Conservation (phyloP, 2,329 filamentous ascomycete genomes). For the Scedosporium aurantiacum region DNA sequence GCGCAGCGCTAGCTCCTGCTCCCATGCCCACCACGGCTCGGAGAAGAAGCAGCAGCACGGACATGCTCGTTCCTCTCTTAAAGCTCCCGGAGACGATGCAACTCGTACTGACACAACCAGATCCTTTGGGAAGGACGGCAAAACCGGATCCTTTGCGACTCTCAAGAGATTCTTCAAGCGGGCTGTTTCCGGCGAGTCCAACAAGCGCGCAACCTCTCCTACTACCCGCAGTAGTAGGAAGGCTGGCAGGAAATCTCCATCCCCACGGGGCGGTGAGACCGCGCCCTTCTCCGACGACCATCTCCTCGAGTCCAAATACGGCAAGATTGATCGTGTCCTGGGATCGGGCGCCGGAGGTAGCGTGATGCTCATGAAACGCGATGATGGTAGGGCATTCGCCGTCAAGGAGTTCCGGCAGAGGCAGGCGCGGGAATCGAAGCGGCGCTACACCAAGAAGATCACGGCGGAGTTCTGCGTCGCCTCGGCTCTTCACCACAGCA, state of each 20-base stretch:
- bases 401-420: constrained; percentile 93
- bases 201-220: constrained; percentile 54
- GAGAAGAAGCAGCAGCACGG: constrained; percentile 42
- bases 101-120: constrained; percentile 11
- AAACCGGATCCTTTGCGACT: constrained; percentile 66
- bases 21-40: constrained; percentile 32
- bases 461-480: constrained; percentile 98
- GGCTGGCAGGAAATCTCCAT: constrained; percentile 34
- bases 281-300: constrained; percentile 93
- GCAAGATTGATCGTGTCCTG: constrained; percentile 86
- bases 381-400: constrained; percentile 87
- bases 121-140: neutral
- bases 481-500: constrained; percentile 91
- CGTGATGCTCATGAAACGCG: constrained; percentile 86
- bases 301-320: constrained; percentile 80
- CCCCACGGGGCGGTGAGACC: constrained; percentile 26
- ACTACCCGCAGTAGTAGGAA: constrained; percentile 37
- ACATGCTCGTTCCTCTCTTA: constrained; percentile 19
- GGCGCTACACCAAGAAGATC: constrained; percentile 95
- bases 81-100: constrained; percentile 1
- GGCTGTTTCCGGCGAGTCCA: constrained; percentile 36
- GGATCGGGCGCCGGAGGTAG: constrained; percentile 92
- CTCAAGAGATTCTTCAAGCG: constrained; percentile 94
- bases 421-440: constrained; percentile 86
- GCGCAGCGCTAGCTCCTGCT: constrained; percentile 32